Base-by-base conservation (phyloP, 2,329 filamentous ascomycete species). In the Alternaria ethzedia region DNA sequence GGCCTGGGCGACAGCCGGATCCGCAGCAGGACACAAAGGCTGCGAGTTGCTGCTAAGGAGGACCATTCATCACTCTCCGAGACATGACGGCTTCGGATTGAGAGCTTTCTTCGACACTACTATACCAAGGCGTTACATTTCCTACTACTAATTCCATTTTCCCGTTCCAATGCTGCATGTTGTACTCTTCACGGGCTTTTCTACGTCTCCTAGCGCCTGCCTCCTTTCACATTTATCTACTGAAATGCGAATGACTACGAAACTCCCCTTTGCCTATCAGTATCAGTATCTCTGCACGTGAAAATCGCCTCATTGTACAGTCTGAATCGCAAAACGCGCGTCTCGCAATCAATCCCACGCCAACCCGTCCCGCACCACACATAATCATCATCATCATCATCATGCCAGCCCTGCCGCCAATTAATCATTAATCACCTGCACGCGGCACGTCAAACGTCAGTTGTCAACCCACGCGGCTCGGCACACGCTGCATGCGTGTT, bases 101-200 rank as follows among this genome's bases (percentile, higher is more conserved):
- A 54, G 9, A 44, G 30, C 41, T 54, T 17, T 44, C 36, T 47
- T 23, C 36, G 36, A 41, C n/a, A 44, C 36, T 23, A 54, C 23
- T 54, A 54, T 54, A 54, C 52, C 52, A 54, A 26, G 52, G 52
- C 52, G 52, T 54, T 44, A 26, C 36, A 26, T 54, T 54, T 54
- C 23, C 36, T 54, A 41, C 36, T 54, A 54, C 36, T 54, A 43
- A 54, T 54, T 54, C 15, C n/a, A 25, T 43, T 17, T 3, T 25
- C 10, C 28, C 44, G 28, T 41, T 41, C 5, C 30, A 23, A 25
- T 21, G 43, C 30, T 52, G 52, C 17, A 44, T 23, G 26, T 15
- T 36, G 36, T 26, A 54, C 21, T 54, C 20, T 36, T 25, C 21
- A 45, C 20, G 30, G 28, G 20, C 28, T 41, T 12, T 45, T 17